Percentiles rank a stretch among this genome's conserved stretches.
Conservation (phyloP, 805 yeast genomes). For the Hermanozyma aechmeae region DNA sequence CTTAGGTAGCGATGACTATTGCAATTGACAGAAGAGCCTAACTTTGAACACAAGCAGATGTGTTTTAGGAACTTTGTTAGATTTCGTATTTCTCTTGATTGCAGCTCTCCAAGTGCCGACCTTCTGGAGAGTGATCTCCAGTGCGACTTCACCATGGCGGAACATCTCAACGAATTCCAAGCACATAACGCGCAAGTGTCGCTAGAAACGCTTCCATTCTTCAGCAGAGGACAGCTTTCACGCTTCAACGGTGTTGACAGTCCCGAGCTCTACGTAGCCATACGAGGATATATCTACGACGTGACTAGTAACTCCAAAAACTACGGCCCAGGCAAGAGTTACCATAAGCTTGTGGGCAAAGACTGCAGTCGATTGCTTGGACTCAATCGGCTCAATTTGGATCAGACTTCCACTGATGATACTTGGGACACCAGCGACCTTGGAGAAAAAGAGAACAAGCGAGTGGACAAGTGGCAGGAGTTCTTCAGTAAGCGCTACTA, state of each 20-base stretch:
- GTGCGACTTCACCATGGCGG: too few species aligned
- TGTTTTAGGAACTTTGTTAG: too few species aligned
- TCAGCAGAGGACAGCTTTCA: slow-evolving; percentile 23
- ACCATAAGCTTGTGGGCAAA: slow-evolving; percentile 63
- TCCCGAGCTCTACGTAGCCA: slow-evolving; percentile 54
- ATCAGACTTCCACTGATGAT: slow-evolving; percentile 5
- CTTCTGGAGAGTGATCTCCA: too few species aligned
- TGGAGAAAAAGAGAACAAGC: slow-evolving; percentile 48
- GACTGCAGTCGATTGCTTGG: slow-evolving; percentile 76
- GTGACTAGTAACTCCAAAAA: slow-evolving; percentile 57
- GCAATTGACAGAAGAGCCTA: too few species aligned
- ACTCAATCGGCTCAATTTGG: slow-evolving; percentile 36
- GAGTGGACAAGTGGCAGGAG: slow-evolving; percentile 67
- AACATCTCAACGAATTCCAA: slow-evolving; percentile 18
- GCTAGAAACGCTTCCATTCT: slow-evolving; percentile 20
- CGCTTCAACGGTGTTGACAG: slow-evolving; percentile 21
- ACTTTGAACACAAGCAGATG: too few species aligned
- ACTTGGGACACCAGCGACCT: slow-evolving; percentile 46
- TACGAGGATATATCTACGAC: slow-evolving; percentile 71
- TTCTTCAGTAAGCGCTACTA: slow-evolving; percentile 42
- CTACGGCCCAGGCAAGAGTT: slow-evolving; percentile 72
- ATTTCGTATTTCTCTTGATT: too few species aligned
- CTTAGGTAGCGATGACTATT: too few species aligned
- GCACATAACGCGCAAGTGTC: slow-evolving; percentile 21
- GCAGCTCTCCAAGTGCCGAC: too few species aligned